Base-by-base conservation (phyloP, 768 basidiomycete species). In the Lanmaoa rubissima region DNA sequence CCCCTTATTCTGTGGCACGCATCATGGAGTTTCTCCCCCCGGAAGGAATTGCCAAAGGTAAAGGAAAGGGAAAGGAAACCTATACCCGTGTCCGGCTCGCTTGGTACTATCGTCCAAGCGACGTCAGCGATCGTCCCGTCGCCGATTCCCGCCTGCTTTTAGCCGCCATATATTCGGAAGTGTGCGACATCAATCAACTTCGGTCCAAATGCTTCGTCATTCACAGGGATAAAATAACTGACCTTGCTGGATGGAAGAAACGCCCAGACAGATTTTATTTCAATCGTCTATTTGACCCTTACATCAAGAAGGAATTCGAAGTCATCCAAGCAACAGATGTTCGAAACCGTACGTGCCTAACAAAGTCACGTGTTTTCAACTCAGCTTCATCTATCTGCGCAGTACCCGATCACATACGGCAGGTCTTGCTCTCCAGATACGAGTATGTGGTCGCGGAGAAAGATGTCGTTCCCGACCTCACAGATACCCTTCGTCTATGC, bases 271-370 rank as follows among this genome's bases (percentile, higher is more conserved):
- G 92, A 61, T 99, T 99, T 80, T 97, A 95, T 79, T 99, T 94
- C 80, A 87, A 86, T 65, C 87, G 90, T 66, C 80, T 98, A 31
- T 99, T 96, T 70, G 96, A 98, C 77, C 94, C 94, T 51, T 98
- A 96, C 74, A 92, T 98, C 75, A 94, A 96, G 78, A 91, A 92
- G 73, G 95, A 98, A 75, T 98, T 96, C 73, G 97, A 98, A 71
- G 90, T 98, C 64, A 87, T 99, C 51, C 87, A 89, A 58, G 83
- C 92, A 32, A 82, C 82, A 40, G 90, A 88, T 65, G 88, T 97
- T 59, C 84, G 87, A 55, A 99, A 99, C 72, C 77, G 96, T 98
- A 71, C 68, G 94, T 61, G 55, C 60, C 52, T 26, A 61, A 59
- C 62, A 54, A 55, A 57, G 55, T 60, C 58, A 67, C 67, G 60